Evolutionary conservation across 176 grass and related monocot genomes (phyloP).

Genomic region (Triticum aestivum): IWGSC_CS_RefSeq_v2.1 NC_057814.1:115276093-115276592

Average conservation of each 20-base stretch:
- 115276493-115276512: slow-evolving; percentile 85
- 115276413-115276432: not conserved
- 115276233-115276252: not conserved
- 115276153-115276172: slow-evolving; percentile 58
- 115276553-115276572: slow-evolving; percentile 89
- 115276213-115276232: slow-evolving; percentile 40
- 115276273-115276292: not conserved
- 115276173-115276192: slow-evolving; percentile 45
- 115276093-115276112: slow-evolving; percentile 56
- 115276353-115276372: not conserved
- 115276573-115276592: slow-evolving; percentile 76
- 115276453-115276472: not conserved
- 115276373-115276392: not conserved
- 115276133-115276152: slow-evolving; percentile 84
- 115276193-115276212: slow-evolving; percentile 78
- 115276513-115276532: slow-evolving; percentile 79
- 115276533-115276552: slow-evolving; percentile 81
- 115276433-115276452: not conserved
- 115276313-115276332: not conserved
- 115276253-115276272: not conserved
- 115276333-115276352: not conserved
- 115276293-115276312: not conserved
- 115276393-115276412: not conserved
- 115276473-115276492: slow-evolving; percentile 74
- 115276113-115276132: slow-evolving; percentile 56